A percentile compares a stretch with the other conserved stretches of the same genome.
These are phyloP conservation scores for Opeltia flavorubescens DNA, from an alignment of 495 filamentous ascomycete genomes.

Conservation along the genomic window DNA sequence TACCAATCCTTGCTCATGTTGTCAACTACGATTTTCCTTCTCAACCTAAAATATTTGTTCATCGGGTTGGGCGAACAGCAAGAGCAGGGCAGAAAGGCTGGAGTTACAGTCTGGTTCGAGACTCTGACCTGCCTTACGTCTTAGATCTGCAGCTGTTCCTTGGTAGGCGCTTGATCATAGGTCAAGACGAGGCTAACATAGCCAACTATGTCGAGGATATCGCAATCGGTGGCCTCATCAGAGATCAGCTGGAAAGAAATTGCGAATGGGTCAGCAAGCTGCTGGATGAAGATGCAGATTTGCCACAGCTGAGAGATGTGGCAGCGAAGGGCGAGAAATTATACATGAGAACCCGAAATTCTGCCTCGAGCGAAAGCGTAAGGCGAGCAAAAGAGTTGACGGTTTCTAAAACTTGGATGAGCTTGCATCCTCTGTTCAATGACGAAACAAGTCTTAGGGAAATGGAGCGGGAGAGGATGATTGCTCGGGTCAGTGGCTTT, in stretches of 20 bases:
- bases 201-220: constrained; percentile 68
- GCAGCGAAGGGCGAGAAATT: constrained; percentile 82
- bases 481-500: constrained; percentile 72
- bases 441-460: constrained; percentile 47
- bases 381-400: constrained; percentile 69
- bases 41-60: constrained; percentile 92
- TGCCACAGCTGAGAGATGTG: constrained; percentile 53
- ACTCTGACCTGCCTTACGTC: constrained; percentile 77
- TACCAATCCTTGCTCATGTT: constrained; percentile 87
- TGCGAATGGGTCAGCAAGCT: constrained; percentile 70
- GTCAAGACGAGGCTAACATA: constrained; percentile 33
- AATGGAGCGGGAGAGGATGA: constrained; percentile 64
- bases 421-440: constrained; percentile 64
- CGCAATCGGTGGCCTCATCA: constrained; percentile 55
- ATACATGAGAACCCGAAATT: constrained; percentile 77
- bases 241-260: constrained; percentile 54
- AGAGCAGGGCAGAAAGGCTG: constrained; percentile 84
- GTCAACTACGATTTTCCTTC: constrained; percentile 98
- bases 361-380: constrained; percentile 74
- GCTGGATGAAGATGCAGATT: constrained; percentile 58
- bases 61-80: constrained; percentile 89
- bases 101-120: constrained; percentile 82
- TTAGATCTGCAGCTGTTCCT: constrained; percentile 93
- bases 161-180: constrained; percentile 61
- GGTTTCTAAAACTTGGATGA: constrained; percentile 48